phyloP scores from a whole-genome alignment of 192 early-diverging fungal species.

The Backusella circina region DNA sequence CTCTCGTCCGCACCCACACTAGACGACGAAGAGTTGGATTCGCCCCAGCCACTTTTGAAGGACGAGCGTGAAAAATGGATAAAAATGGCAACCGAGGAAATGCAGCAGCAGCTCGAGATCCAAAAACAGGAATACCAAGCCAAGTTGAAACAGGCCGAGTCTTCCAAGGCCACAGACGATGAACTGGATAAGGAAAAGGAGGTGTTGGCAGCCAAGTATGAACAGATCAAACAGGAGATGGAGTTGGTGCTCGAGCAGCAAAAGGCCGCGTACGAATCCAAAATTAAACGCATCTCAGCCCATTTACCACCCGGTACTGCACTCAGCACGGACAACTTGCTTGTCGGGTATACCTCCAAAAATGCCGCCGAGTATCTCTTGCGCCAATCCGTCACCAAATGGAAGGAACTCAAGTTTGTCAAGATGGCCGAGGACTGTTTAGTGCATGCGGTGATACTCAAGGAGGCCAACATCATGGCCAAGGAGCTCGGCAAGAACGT shows the following conservation, averaged over 20 bases:
- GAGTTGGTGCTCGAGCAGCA: conserved; percentile 48
- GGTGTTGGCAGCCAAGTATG: conserved; percentile 30
- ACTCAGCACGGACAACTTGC: neutral
- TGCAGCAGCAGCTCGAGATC: conserved; percentile 42
- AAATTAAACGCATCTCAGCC: conserved; percentile 43
- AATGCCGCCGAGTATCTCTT: conserved; percentile 15
- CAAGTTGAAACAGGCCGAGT: conserved; percentile 41
- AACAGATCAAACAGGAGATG: conserved; percentile 49
- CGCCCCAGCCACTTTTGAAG: neutral
- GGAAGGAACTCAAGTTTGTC: conserved; percentile 51
- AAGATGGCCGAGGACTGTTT: conserved; percentile 60
- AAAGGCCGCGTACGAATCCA: conserved; percentile 46
- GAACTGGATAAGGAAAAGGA: conserved; percentile 20
- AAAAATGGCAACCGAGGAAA: conserved; percentile 43
- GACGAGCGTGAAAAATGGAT: conserved; percentile 35
- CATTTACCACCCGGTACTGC: conserved; percentile 20
- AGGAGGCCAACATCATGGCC: conserved; percentile 87
- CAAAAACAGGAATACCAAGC: conserved; percentile 53
- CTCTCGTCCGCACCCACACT: neutral
- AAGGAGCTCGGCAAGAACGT: conserved; percentile 78
- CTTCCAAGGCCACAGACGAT: conserved; percentile 40
- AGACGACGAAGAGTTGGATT: conserved; percentile 1
- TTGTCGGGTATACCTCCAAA: conserved; percentile 27
- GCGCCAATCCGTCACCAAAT: conserved; percentile 36
- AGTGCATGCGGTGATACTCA: conserved; percentile 65